phyloP scores from a whole-genome alignment of 1,139 yeast species.

The Meyerozyma smithsonii region DNA sequence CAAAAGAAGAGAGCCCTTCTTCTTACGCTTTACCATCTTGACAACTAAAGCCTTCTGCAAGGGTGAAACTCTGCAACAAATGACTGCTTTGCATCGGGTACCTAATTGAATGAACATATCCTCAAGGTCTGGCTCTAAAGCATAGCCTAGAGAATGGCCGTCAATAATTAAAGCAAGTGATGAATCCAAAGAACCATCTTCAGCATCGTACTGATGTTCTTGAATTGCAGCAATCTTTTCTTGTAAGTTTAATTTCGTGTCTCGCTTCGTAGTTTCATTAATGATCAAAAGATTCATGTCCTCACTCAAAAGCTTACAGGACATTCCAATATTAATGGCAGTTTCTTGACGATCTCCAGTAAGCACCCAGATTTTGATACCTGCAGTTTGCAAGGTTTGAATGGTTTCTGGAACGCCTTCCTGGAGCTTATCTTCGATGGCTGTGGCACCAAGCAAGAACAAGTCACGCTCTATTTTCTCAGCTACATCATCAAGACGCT shows the following conservation, averaged over 20 bases:
- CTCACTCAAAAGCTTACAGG: constrained; percentile 88
- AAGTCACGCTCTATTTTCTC: constrained; percentile 79
- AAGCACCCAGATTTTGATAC: constrained; percentile 93
- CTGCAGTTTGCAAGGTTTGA: constrained; percentile 90
- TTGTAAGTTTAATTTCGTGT: constrained; percentile 62
- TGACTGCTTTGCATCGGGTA: constrained; percentile 83
- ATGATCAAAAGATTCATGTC: constrained; percentile 92
- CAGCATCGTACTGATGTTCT: constrained; percentile 63
- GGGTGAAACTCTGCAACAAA: constrained; percentile 96
- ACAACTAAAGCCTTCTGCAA: constrained; percentile 96
- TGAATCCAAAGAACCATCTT: constrained; percentile 50
- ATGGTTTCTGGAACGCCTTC: constrained; percentile 99
- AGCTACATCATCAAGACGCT: constrained; percentile 62
- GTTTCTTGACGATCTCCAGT: constrained; percentile 99
- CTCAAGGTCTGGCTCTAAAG: constrained; percentile 78
- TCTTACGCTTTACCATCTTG: constrained; percentile 72
- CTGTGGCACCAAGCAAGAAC: constrained; percentile 90
- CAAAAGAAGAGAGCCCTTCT: constrained; percentile 69
- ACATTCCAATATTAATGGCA: constrained; percentile 98
- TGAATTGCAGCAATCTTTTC: constrained; percentile 75
- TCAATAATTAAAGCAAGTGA: constrained; percentile 89
- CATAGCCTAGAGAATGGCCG: constrained; percentile 84
- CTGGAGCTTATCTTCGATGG: constrained; percentile 95
- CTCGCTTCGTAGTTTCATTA: constrained; percentile 79
- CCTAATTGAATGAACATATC: constrained; percentile 77